Evolutionary conservation across 1,139 yeast species (phyloP), one percentile per base, ranked within the genome.

Genomic region (Protomyces gravidus): DNA sequence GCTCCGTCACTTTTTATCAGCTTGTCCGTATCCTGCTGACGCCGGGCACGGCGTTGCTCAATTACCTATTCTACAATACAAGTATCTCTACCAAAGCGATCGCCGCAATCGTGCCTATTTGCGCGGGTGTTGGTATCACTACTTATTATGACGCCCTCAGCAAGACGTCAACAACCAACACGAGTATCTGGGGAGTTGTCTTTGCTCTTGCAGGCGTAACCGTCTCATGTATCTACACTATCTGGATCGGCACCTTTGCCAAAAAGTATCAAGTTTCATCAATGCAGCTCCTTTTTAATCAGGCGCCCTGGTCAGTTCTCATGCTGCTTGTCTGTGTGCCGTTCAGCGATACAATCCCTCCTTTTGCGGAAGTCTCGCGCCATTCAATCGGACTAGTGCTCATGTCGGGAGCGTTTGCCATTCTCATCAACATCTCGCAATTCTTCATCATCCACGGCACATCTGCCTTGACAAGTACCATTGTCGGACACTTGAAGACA

Each of bases 171-270:
- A 50, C 40, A 15, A 17, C 39, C 25, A 47, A 50, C 40, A 55
- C 53, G n/a, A 55, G 53, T 30, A 40, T 55, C 25, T 48, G 42
- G 32, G 59, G 59, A 4, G 52, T 48, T 32, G 11, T 48, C 17
- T 55, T 48, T 28, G 59, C 53, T 19, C 45, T 55, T 26, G 46
- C 53, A 7, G 59, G 59, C 13, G 59, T 55, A 32, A 48, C 53
- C n/a, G 53, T 55, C 15, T 28, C 51, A 3, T 47, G 59, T 45
- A 30, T 55, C 32, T 55, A 55, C 49, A 55, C 59, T 13, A 48
- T 55, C 48, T 55, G 59, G 59, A 55, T 55, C 32, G 59, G 53
- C 3, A 55, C 59, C 2, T 55, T 48, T 32, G 53, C 52, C n/a
- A 55, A 48, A 32, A 47, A 48, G 45, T 55, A 48, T 30, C 53